Percentiles rank a stretch among this genome's conserved stretches.
Evolutionary conservation across 2,329 filamentous ascomycete genomes (phyloP).

Genomic region (Aureobasidium zeae): DNA sequence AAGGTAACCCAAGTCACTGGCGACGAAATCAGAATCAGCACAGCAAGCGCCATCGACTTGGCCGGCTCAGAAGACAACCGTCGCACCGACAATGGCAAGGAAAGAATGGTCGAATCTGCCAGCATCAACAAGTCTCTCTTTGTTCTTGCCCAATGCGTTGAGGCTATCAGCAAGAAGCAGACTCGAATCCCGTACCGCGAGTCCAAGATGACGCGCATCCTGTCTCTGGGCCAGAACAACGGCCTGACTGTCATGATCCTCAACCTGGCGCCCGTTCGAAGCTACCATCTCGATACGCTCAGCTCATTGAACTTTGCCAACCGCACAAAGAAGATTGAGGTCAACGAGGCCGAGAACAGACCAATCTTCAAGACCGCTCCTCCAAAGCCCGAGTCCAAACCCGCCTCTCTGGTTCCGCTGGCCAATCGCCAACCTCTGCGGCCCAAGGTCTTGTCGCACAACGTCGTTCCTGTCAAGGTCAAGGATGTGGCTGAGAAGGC

Average conservation of each 20-base stretch:
- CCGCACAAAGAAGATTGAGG: slow-evolving; percentile 89
- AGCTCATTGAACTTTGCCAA: slow-evolving; percentile 94
- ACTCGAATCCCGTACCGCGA: slow-evolving; percentile 81
- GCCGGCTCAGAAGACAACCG: slow-evolving; percentile 94
- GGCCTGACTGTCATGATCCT: slow-evolving; percentile 95
- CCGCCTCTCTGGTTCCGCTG: slow-evolving; percentile 29
- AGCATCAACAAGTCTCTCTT: slow-evolving; percentile 98
- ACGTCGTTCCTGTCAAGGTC: slow-evolving; percentile 50
- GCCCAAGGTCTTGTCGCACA: slow-evolving; percentile 65
- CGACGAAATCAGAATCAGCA: slow-evolving; percentile 63
- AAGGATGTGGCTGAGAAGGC: slow-evolving; percentile 41
- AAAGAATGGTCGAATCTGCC: slow-evolving; percentile 85
- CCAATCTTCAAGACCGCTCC: slow-evolving; percentile 57
- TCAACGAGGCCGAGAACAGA: slow-evolving; percentile 91
- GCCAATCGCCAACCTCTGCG: slow-evolving; percentile 64
- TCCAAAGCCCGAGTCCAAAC: slow-evolving; percentile 27
- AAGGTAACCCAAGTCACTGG: slow-evolving; percentile 71
- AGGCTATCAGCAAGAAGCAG: slow-evolving; percentile 74
- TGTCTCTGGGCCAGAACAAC: slow-evolving; percentile 88
- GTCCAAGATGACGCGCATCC: slow-evolving; percentile 92
- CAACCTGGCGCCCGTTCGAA: slow-evolving; percentile 82
- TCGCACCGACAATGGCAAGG: slow-evolving; percentile 85
- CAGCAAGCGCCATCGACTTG: slow-evolving; percentile 85
- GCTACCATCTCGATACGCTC: slow-evolving; percentile 86
- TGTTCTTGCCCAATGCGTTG: slow-evolving; percentile 87